A percentile compares a stretch with the other conserved stretches of the same genome.
Evolutionary conservation across 306 rosid genomes (phyloP).

Genomic region (apple (Malus domestica)): ASM211411v1 NC_041797.1:33217501-33218000

Average conservation of each 20-base stretch:
- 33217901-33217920: constrained; percentile 8
- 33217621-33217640: constrained; percentile 78
- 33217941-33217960: neutral
- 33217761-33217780: neutral
- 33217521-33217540: constrained; percentile 31
- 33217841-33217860: constrained; percentile 82
- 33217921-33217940: constrained; percentile 5
- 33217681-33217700: constrained; percentile 96
- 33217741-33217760: neutral
- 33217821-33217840: constrained; percentile 67
- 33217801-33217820: constrained; percentile 56
- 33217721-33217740: neutral
- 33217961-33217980: constrained; percentile 4
- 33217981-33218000: neutral
- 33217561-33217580: constrained; percentile 44
- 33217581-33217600: constrained; percentile 33
- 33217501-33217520: constrained; percentile 37
- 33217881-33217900: constrained; percentile 77
- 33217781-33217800: neutral
- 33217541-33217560: constrained; percentile 80
- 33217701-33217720: constrained; percentile 65
- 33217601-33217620: constrained; percentile 66
- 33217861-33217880: constrained; percentile 91
- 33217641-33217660: constrained; percentile 52
- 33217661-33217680: constrained; percentile 58